phyloP scores from a whole-genome alignment of 495 filamentous ascomycete species.

The Alectoria sarmentosa region DNA sequence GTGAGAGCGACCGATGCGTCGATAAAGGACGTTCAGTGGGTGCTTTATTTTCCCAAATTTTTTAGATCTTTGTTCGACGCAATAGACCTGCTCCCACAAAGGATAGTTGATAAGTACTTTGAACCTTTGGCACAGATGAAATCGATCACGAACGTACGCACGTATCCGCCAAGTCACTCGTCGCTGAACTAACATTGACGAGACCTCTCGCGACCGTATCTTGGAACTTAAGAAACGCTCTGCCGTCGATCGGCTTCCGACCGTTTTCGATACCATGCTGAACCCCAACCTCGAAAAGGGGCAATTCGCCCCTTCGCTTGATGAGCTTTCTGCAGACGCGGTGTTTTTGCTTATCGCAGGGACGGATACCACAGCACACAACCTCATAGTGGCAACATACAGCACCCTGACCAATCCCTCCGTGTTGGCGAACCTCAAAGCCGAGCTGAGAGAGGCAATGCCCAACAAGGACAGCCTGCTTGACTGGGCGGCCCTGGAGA shows the following conservation, averaged over 20 bases:
- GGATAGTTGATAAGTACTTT: neutral
- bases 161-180: neutral
- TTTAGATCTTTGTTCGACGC: neutral
- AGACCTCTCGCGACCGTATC: neutral
- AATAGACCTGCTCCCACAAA: neutral
- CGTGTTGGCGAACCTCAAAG: conserved; percentile 6
- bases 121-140: neutral
- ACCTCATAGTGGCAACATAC: conserved; percentile 17
- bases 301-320: neutral
- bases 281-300: conserved; percentile 1
- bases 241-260: neutral
- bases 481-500: conserved; percentile 29
- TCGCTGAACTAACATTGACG: neutral
- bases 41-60: neutral
- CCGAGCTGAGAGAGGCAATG: conserved; percentile 26
- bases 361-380: conserved; percentile 15
- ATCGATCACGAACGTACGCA: neutral
- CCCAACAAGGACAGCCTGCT: conserved; percentile 22
- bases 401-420: conserved; percentile 15
- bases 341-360: conserved; percentile 26
- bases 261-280: neutral
- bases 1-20: conserved; percentile 7
- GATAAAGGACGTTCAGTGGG: conserved; percentile 1
- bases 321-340: conserved; percentile 23
- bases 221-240: neutral